A percentile compares a stretch with the other conserved stretches of the same genome.
These are phyloP conservation scores for Colletotrichum filicis DNA, from an alignment of 2,329 filamentous ascomycete genomes.

Conservation along the genomic window DNA sequence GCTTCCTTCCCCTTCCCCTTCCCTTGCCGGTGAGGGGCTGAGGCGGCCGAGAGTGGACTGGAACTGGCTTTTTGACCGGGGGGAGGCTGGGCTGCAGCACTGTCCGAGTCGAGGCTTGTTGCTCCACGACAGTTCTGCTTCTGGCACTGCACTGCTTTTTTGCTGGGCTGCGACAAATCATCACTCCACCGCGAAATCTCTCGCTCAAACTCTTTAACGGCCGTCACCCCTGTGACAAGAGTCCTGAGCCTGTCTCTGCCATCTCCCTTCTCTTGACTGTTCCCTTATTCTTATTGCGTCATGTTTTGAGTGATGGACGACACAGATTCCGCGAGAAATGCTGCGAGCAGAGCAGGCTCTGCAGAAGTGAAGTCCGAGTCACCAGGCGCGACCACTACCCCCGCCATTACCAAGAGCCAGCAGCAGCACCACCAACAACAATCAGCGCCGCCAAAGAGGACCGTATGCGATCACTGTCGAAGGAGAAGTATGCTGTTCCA, in stretches of 20 bases:
- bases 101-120: constrained; percentile 7
- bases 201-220: constrained; percentile 32
- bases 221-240: constrained; percentile 26
- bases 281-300: constrained; percentile 24
- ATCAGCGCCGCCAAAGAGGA: constrained; percentile 44
- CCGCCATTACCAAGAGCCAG: neutral
- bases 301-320: constrained; percentile 33
- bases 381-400: constrained; percentile 18
- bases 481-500: constrained; percentile 50
- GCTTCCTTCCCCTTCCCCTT: neutral
- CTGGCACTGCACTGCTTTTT: constrained; percentile 5
- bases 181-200: constrained; percentile 33
- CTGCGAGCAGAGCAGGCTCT: constrained; percentile 34
- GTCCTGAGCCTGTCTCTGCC: constrained; percentile 15
- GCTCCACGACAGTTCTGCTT: constrained; percentile 11
- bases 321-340: constrained; percentile 35
- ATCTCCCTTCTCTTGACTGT: constrained; percentile 6
- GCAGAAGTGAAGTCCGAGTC: constrained; percentile 36
- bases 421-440: constrained; percentile 18
- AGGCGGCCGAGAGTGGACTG: constrained; percentile 17
- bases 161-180: neutral
- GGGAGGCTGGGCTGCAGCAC: constrained; percentile 7
- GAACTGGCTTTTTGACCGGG: constrained; percentile 14
- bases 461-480: constrained; percentile 58
- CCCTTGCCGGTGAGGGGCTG: constrained; percentile 30